phyloP scores from a whole-genome alignment of 106 monocot genomes.

The Dactylorhiza incarnata region DNA sequence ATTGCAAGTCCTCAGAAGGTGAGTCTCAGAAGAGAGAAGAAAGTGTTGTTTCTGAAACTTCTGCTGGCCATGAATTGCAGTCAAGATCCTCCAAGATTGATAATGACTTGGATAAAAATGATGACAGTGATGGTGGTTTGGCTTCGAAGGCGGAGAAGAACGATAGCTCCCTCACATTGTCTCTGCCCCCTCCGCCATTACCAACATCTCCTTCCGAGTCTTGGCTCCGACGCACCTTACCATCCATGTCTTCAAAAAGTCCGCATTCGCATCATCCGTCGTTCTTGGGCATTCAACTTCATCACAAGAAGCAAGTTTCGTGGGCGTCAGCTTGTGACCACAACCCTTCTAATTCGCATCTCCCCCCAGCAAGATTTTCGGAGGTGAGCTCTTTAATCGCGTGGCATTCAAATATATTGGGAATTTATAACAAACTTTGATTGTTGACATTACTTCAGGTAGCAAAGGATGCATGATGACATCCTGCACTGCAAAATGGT shows the following conservation, averaged over 20 bases:
- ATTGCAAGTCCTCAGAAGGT: slow-evolving; percentile 18
- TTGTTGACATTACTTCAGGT: neutral
- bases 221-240: slow-evolving; percentile 69
- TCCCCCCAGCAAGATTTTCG: slow-evolving; percentile 38
- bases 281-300: slow-evolving; percentile 39
- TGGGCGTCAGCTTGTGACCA: slow-evolving; percentile 4
- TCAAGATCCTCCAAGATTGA: slow-evolving; percentile 9
- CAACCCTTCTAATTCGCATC: slow-evolving; percentile 16
- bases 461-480: neutral
- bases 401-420: neutral
- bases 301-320: slow-evolving; percentile 22
- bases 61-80: slow-evolving; percentile 7
- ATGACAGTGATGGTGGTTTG: slow-evolving; percentile 2
- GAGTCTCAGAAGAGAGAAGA: slow-evolving; percentile 20
- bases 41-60: slow-evolving; percentile 12
- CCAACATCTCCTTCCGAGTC: slow-evolving; percentile 78
- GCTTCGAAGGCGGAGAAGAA: slow-evolving; percentile 14
- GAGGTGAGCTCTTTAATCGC: slow-evolving; percentile 24
- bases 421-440: neutral
- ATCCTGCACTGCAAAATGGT: neutral
- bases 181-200: slow-evolving; percentile 43
- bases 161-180: neutral
- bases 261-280: slow-evolving; percentile 16
- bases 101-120: neutral
- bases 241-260: slow-evolving; percentile 49